phyloP scores from a whole-genome alignment of 2,329 filamentous ascomycete species.

The Ciborinia camelliae region DNA sequence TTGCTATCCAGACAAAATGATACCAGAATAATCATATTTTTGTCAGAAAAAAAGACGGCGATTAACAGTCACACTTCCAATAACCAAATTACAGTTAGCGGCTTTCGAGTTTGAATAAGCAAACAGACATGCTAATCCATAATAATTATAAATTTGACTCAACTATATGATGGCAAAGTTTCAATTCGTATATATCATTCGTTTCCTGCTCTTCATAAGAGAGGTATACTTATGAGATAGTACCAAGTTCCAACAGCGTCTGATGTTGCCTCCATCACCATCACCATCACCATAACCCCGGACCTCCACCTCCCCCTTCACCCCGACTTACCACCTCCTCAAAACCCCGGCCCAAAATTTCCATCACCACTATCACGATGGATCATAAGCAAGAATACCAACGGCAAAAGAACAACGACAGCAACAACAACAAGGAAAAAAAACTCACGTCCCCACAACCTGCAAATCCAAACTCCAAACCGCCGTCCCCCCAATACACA shows the following conservation, averaged over 20 bases:
- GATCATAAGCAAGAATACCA: not conserved
- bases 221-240: not conserved
- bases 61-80: no score
- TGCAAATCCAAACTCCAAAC: constrained; percentile 21
- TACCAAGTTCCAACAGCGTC: not conserved
- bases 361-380: constrained; percentile 3
- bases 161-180: not conserved
- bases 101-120: no score
- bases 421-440: not conserved
- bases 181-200: not conserved
- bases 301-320: no score
- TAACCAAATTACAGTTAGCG: no score
- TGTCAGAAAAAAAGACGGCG: no score
- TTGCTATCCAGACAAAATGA: no score
- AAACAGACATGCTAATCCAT: not conserved
- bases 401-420: not conserved
- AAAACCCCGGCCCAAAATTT: constrained; percentile 10
- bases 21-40: no score
- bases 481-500: constrained; percentile 35
- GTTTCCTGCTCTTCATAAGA: not conserved
- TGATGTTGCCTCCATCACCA: not conserved
- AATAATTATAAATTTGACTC: not conserved
- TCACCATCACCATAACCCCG: no score
- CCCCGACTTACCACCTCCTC: not conserved
- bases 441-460: constrained; percentile 8